Evolutionary conservation across 495 filamentous ascomycete genomes (phyloP).

Genomic region (Aspergillus cristatus): DNA sequence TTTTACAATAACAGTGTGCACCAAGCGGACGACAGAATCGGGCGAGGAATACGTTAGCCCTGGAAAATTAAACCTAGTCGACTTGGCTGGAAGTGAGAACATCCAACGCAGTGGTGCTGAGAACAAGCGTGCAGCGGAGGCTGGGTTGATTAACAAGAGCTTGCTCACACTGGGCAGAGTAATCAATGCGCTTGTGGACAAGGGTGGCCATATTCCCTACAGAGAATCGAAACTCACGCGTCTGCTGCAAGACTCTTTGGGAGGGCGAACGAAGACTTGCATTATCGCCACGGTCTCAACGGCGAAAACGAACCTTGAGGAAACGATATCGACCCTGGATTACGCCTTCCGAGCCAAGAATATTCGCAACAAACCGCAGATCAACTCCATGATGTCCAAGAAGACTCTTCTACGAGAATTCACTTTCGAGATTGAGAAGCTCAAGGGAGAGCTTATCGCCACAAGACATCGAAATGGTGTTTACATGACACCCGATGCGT

Average conservation of each 20-base stretch:
- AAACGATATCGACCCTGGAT: slow-evolving; percentile 94
- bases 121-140: slow-evolving; percentile 93
- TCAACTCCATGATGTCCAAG: slow-evolving; percentile 85
- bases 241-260: slow-evolving; percentile 89
- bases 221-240: slow-evolving; percentile 93
- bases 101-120: slow-evolving; percentile 94
- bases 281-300: slow-evolving; percentile 97
- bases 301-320: slow-evolving; percentile 87
- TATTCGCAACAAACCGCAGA: slow-evolving; percentile 93
- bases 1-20: slow-evolving; percentile 85
- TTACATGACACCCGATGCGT: slow-evolving; percentile 75
- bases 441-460: slow-evolving; percentile 88
- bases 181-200: slow-evolving; percentile 95
- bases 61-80: slow-evolving; percentile 92
- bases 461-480: slow-evolving; percentile 92
- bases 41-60: slow-evolving; percentile 88
- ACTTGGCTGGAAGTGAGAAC: slow-evolving; percentile 94
- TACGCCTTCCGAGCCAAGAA: slow-evolving; percentile 98
- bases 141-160: slow-evolving; percentile 96
- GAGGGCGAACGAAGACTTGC: slow-evolving; percentile 92
- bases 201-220: slow-evolving; percentile 86
- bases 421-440: slow-evolving; percentile 84
- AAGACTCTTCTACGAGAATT: slow-evolving; percentile 85
- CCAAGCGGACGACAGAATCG: slow-evolving; percentile 70
- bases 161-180: slow-evolving; percentile 89